These are phyloP conservation scores for Paramarasmius palmivorus DNA, from an alignment of 1,284 basidiomycete genomes.

Conservation along the genomic window DNA sequence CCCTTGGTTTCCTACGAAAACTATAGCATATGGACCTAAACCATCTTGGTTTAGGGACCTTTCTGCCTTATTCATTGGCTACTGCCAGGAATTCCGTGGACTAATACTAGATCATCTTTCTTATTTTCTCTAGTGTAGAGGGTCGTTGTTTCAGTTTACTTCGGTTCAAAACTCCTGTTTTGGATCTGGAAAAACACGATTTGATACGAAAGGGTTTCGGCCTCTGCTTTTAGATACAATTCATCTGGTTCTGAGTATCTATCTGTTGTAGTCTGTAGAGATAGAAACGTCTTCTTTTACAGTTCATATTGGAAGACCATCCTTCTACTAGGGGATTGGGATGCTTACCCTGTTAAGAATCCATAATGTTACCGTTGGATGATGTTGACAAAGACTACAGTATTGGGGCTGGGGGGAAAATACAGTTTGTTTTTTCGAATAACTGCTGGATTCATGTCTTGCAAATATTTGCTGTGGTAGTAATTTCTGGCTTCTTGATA, in stretches of 20 bases:
- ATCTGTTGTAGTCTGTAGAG: constrained; percentile 15
- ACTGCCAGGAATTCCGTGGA: constrained; percentile 21
- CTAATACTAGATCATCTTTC: constrained; percentile 21
- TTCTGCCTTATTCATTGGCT: constrained; percentile 20
- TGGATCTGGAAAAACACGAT: constrained; percentile 15
- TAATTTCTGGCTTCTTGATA: constrained; percentile 7
- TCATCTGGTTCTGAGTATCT: constrained; percentile 6
- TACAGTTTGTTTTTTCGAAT: constrained; percentile 20
- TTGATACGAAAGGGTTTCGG: constrained; percentile 5
- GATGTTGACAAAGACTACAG: constrained; percentile 20
- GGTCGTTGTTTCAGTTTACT: constrained; percentile 16
- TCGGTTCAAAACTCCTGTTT: constrained; percentile 20
- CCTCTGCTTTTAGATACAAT: constrained; percentile 3
- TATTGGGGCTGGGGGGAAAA: constrained; percentile 26
- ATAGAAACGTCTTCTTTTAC: constrained; percentile 15
- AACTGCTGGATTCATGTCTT: constrained; percentile 28
- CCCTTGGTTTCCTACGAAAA: too few species aligned
- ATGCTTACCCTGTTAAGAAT: constrained; percentile 25
- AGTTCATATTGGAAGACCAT: constrained; percentile 10
- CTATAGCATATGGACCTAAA: constrained; percentile 26
- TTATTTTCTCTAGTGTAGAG: constrained; percentile 22
- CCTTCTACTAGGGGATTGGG: constrained; percentile 21
- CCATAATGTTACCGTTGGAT: constrained; percentile 26
- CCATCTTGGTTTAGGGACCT: constrained; percentile 23
- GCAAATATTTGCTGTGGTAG: constrained; percentile 16